phyloP scores from a whole-genome alignment of 441 rosid species.

The Corymbia calophylla region DNA sequence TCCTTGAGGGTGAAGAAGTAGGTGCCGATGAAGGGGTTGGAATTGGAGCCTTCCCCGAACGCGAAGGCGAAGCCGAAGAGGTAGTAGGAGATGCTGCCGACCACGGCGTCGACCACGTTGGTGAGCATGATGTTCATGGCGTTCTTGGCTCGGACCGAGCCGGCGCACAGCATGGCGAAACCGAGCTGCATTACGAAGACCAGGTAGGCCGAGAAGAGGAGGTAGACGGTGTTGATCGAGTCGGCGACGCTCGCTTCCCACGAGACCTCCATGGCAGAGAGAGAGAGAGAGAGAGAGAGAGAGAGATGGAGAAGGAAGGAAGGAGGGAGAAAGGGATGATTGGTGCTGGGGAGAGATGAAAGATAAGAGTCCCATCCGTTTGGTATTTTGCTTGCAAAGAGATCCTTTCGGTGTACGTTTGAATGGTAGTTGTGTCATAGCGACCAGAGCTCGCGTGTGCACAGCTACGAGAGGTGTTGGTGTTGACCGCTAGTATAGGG shows the following conservation, averaged over 20 bases:
- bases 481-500: not conserved
- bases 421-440: not conserved
- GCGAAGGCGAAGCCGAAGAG: constrained; percentile 82
- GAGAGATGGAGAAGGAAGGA: not conserved
- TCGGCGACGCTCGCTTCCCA: constrained; percentile 49
- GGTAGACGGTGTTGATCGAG: constrained; percentile 58
- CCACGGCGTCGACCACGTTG: constrained; percentile 82
- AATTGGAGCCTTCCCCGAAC: constrained; percentile 37
- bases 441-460: not conserved
- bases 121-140: constrained; percentile 85
- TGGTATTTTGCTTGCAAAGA: not conserved
- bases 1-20: constrained; percentile 48
- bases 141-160: constrained; percentile 76
- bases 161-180: constrained; percentile 89
- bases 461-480: not conserved
- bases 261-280: constrained; percentile 26
- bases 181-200: constrained; percentile 91
- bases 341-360: not conserved
- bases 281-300: not conserved
- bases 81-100: constrained; percentile 70
- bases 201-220: constrained; percentile 77
- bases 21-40: constrained; percentile 69
- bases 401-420: not conserved
- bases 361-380: not conserved
- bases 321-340: not conserved